phyloP scores from a whole-genome alignment of 2,329 filamentous ascomycete species.

The Xenosphaeropsis pyriputrescens region DNA sequence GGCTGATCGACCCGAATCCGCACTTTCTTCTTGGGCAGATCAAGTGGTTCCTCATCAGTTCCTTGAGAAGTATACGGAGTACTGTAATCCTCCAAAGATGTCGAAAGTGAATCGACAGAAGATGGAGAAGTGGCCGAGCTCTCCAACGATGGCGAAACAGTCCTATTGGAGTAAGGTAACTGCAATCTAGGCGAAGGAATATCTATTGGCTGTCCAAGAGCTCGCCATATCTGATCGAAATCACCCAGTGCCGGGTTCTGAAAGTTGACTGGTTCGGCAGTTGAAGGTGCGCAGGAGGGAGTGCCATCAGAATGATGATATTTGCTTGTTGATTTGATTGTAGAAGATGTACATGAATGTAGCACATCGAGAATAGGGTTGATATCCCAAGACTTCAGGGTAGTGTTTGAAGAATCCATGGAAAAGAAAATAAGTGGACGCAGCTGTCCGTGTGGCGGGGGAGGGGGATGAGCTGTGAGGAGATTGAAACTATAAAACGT shows the following conservation, averaged over 20 bases:
- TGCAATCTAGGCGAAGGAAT: background rate
- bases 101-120: conserved; percentile 5
- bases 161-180: conserved; percentile 1
- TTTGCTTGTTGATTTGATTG: background rate
- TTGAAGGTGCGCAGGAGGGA: too few species aligned
- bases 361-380: conserved; percentile 3
- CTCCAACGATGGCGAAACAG: background rate
- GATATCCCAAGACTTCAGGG: conserved; percentile 3
- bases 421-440: too few species aligned
- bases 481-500: too few species aligned
- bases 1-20: background rate
- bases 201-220: conserved; percentile 6
- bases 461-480: background rate
- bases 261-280: background rate
- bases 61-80: conserved; percentile 3
- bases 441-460: conserved; percentile 1
- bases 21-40: background rate
- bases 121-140: conserved; percentile 4
- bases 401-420: background rate
- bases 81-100: conserved; percentile 6
- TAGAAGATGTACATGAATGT: conserved; percentile 1
- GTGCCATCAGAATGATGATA: background rate
- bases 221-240: conserved; percentile 8
- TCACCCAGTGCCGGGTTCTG: conserved; percentile 6
- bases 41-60: conserved; percentile 6